These are phyloP conservation scores for Ophiostoma triangulosporum DNA, from an alignment of 2,329 filamentous ascomycete species.

Conservation along the genomic window DNA sequence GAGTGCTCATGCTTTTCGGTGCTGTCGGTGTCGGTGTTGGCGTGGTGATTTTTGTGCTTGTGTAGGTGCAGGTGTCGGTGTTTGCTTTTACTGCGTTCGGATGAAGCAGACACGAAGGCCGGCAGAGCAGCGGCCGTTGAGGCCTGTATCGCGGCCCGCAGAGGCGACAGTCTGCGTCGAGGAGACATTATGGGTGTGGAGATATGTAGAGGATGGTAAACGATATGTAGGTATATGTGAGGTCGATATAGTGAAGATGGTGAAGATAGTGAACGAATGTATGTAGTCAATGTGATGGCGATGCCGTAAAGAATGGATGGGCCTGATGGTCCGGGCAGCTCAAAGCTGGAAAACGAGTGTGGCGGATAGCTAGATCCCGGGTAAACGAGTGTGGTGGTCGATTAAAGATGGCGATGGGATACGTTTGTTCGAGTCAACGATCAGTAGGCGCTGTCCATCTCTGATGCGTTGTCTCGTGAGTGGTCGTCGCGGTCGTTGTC, in stretches of 20 bases:
- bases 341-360: not conserved
- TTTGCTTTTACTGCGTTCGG: constrained; percentile 16
- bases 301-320: not conserved
- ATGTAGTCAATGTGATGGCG: not conserved
- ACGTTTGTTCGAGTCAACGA: constrained; percentile 4
- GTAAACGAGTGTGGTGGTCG: not conserved
- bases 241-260: not conserved
- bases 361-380: not conserved
- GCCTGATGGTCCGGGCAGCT: not conserved
- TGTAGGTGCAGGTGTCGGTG: constrained; percentile 16
- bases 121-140: not conserved
- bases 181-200: not conserved
- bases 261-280: not conserved
- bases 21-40: constrained; percentile 1
- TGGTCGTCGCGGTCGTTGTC: constrained; percentile 12
- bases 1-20: not conserved
- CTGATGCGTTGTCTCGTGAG: constrained; percentile 4
- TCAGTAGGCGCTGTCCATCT: constrained; percentile 16
- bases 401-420: not conserved
- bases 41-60: constrained; percentile 5
- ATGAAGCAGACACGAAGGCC: not conserved
- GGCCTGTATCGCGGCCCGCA: constrained; percentile 30
- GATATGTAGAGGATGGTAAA: not conserved
- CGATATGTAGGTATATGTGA: not conserved
- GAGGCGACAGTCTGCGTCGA: constrained; percentile 32